Evolutionary conservation across 306 rosid species (phyloP), one percentile per base, ranked within the genome.

Genomic region (Sophora flavescens): DNA sequence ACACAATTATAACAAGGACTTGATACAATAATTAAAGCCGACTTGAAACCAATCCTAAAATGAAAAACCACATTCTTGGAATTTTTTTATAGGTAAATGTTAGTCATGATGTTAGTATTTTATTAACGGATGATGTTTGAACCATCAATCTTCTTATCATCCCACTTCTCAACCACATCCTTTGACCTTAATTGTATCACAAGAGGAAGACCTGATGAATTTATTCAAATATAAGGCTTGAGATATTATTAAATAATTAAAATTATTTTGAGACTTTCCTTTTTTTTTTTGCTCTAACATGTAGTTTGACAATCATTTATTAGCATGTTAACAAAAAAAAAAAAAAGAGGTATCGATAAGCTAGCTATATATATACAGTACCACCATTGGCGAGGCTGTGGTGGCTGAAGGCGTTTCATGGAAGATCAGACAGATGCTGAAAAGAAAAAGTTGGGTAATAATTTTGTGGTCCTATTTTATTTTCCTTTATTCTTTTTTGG

Each of bases 401-500:
- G 44, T 75, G 66, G 56, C 67, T 50, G 48, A 53, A 81, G 68
- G 60, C 58, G 64, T 57, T 77, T 84, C 57, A 54, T 56, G 64
- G 53, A 73, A 57, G 77, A 53, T 50, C 62, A 73, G 67, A 41
- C 78, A 72, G 72, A 77, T 77, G 76, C 53, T 72, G 67, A 76
- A 66, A 61, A 17, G 62, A 68, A 80, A 73, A 77, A 59, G 78
- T 50, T 47, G 41, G n/a, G 4, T 59, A 45, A 54, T 58, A 54
- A 75, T 74, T 78, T 63, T 63, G 83, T 74, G 76, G 83, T 69
- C 81, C 88, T 81, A 15, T 67, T 42, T 65, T 16, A 28, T 58
- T 63, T 77, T 47, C 16, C 10, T 72, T 63, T 70, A 54, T 30
- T 75, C 67, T 60, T 68, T 64, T 59, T 14, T 52, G 3, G 33